Evolutionary conservation across 495 filamentous ascomycete species (phyloP).

Genomic region (Rhizodiscina lignyota): DNA sequence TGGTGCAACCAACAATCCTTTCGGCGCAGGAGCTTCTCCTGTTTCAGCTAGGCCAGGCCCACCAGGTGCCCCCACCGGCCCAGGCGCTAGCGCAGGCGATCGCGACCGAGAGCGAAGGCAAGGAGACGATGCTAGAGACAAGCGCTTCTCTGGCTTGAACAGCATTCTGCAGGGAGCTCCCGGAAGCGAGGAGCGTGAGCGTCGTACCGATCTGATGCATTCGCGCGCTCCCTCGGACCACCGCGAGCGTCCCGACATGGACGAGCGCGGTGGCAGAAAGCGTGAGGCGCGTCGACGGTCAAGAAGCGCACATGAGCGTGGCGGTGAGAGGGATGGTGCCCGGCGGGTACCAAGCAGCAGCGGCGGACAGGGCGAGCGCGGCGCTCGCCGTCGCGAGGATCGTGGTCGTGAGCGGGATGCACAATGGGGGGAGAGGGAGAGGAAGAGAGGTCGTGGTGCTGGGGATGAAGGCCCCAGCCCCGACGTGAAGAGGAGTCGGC

Average conservation of each 20-base stretch:
- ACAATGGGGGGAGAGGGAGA: neutral
- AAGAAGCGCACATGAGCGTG: neutral
- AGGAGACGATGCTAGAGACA: neutral
- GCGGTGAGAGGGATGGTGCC: neutral
- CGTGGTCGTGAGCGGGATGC: neutral
- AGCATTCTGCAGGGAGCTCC: conserved; percentile 1
- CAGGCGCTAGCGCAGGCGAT: conserved; percentile 1
- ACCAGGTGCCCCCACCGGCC: neutral
- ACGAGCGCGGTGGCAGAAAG: neutral
- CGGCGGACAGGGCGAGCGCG: too few relatives aligned
- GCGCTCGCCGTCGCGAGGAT: neutral
- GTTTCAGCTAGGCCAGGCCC: conserved; percentile 1
- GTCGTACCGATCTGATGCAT: neutral
- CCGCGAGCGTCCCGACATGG: neutral
- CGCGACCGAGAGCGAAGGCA: conserved; percentile 7
- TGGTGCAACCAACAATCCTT: conserved; percentile 4
- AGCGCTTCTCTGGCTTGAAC: conserved; percentile 6
- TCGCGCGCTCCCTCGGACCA: neutral
- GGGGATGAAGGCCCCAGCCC: neutral
- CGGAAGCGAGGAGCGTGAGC: neutral
- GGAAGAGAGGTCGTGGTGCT: neutral
- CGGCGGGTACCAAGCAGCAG: neutral
- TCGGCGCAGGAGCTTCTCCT: neutral
- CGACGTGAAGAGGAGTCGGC: too few relatives aligned
- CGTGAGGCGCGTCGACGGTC: neutral